These are phyloP conservation scores for Rutstroemia sydowiana DNA, from an alignment of 2,329 filamentous ascomycete species.

Conservation along the genomic window DNA sequence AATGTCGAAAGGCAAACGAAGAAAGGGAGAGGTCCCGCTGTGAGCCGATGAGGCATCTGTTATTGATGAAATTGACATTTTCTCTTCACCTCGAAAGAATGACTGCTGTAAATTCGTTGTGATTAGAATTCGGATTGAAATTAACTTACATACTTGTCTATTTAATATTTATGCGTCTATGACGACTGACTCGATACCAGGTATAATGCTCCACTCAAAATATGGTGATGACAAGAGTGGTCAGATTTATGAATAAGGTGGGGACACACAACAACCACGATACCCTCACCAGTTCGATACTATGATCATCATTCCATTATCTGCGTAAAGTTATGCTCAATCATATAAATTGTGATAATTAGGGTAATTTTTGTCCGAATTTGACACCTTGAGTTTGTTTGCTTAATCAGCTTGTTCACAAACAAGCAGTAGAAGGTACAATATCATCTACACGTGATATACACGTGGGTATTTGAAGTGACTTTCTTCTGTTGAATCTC, in stretches of 20 bases:
- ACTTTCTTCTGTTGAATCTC: background rate
- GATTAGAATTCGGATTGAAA: background rate
- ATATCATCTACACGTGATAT: background rate
- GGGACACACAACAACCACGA: background rate
- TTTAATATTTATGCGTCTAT: constrained; percentile 7
- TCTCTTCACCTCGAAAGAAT: background rate
- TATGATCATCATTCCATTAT: background rate
- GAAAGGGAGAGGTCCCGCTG: constrained; percentile 4
- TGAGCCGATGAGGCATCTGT: background rate
- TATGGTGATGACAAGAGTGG: constrained; percentile 5
- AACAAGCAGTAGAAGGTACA: background rate
- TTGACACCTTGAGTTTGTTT: no score
- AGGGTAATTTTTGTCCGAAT: no score
- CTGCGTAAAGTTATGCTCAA: no score
- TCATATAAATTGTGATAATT: no score
- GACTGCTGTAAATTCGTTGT: background rate
- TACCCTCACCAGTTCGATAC: background rate
- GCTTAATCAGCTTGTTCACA: no score
- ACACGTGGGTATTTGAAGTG: background rate
- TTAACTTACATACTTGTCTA: background rate
- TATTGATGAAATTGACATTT: background rate
- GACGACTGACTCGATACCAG: constrained; percentile 8
- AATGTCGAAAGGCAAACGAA: constrained; percentile 9
- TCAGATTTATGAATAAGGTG: background rate
- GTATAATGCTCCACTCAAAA: constrained; percentile 7